Percentiles rank a stretch among this genome's conserved stretches.
These are phyloP conservation scores for Umbelopsis vinacea DNA, from an alignment of 192 early-diverging fungal species.

Conservation along the genomic window DNA sequence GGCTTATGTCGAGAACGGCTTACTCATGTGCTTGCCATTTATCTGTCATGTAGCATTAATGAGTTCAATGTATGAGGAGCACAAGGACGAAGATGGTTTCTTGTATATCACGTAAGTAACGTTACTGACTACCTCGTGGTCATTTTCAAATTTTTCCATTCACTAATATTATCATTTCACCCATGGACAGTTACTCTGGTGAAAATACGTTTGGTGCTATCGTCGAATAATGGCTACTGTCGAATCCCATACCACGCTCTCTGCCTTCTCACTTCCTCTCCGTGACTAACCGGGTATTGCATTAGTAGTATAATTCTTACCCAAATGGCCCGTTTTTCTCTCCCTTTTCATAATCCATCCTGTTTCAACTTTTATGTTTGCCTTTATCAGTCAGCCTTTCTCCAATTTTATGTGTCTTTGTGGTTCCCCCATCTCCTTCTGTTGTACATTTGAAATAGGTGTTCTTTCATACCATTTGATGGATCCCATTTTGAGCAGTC, in stretches of 20 bases:
- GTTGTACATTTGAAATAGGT: slow-evolving; percentile 1
- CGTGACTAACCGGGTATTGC: background rate
- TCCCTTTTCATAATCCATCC: background rate
- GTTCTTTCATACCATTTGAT: background rate
- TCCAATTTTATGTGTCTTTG: slow-evolving; percentile 23
- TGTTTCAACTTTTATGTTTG: slow-evolving; percentile 8
- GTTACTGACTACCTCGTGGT: background rate
- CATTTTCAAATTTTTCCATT: background rate
- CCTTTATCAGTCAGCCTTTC: slow-evolving; percentile 9
- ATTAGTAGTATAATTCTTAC: too few relatives aligned
- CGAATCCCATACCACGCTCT: slow-evolving; percentile 29
- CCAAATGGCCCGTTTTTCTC: background rate
- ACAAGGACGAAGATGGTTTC: slow-evolving; percentile 98
- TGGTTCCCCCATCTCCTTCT: background rate
- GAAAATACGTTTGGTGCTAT: slow-evolving; percentile 82
- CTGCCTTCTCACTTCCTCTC: slow-evolving; percentile 25
- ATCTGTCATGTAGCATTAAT: slow-evolving; percentile 63
- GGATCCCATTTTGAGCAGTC: background rate
- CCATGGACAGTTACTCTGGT: slow-evolving; percentile 66
- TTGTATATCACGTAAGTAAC: slow-evolving; percentile 84
- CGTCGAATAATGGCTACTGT: background rate
- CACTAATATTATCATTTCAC: slow-evolving; percentile 4
- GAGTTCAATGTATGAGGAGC: slow-evolving; percentile 94
- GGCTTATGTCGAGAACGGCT: background rate
- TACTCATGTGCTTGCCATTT: background rate